A percentile compares a stretch with the other conserved stretches of the same genome.
phyloP scores from a whole-genome alignment of 441 rosid species.

The Adansonia madagascariensis region DNA sequence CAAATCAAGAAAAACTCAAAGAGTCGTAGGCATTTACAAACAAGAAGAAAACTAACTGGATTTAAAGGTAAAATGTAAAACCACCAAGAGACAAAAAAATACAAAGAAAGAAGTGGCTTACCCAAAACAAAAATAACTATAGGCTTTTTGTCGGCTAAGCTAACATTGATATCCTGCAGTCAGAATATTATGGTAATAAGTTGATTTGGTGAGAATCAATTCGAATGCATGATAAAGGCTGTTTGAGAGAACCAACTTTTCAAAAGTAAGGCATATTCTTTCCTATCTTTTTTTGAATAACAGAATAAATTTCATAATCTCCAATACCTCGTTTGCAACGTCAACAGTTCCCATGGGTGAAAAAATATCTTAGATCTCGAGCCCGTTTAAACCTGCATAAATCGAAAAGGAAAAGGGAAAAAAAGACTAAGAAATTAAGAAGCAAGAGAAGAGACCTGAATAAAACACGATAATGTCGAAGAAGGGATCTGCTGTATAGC shows the following conservation, averaged over 20 bases:
- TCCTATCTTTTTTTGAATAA: not conserved
- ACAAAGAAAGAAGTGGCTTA: conserved; percentile 35
- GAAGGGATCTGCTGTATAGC: not conserved
- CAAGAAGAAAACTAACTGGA: not conserved
- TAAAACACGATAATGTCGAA: not conserved
- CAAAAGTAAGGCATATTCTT: not conserved
- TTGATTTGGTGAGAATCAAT: conserved; percentile 6
- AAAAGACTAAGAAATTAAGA: not conserved
- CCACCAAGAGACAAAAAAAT: not conserved
- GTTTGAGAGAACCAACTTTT: not conserved
- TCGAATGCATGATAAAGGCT: not conserved
- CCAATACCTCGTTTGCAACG: conserved; percentile 45
- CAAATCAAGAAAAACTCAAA: not conserved
- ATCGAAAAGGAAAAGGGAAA: not conserved
- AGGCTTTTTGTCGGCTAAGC: conserved; percentile 62
- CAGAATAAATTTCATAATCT: not conserved
- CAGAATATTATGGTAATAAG: conserved; percentile 8
- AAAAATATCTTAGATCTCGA: conserved; percentile 8
- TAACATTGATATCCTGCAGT: conserved; percentile 55
- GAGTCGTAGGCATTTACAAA: not conserved
- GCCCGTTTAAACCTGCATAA: conserved; percentile 32
- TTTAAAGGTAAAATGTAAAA: not conserved
- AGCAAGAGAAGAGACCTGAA: not conserved
- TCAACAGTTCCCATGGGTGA: conserved; percentile 53
- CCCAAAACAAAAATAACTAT: conserved; percentile 88